phyloP scores from a whole-genome alignment of 2,329 filamentous ascomycete species.

The Ophiostoma angusticollis region DNA sequence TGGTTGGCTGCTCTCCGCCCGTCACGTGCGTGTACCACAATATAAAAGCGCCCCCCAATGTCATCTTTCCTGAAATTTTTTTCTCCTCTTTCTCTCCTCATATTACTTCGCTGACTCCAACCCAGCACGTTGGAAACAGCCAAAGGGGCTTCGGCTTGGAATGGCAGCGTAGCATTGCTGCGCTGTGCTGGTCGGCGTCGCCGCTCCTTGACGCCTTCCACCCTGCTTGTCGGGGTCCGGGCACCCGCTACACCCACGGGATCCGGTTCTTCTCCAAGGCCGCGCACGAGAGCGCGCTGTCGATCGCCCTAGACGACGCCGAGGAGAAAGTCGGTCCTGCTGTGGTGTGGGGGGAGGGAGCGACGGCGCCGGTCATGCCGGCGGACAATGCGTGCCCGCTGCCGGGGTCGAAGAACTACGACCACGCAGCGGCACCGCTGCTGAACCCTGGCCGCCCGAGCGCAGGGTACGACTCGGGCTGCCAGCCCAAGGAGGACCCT shows the following conservation, averaged over 20 bases:
- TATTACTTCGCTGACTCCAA: neutral
- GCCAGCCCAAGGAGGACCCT: no score
- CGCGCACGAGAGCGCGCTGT: neutral
- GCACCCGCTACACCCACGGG: neutral
- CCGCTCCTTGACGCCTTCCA: conserved; percentile 7
- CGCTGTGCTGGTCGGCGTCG: conserved; percentile 2
- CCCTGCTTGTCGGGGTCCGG: neutral
- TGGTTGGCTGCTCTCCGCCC: no score
- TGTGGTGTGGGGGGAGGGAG: no score
- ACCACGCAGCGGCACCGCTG: no score
- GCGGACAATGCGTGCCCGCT: no score
- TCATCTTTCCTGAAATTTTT: no score
- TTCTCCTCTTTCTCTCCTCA: neutral
- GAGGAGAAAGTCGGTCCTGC: no score
- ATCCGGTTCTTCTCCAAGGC: conserved; percentile 4
- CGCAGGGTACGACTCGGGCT: neutral
- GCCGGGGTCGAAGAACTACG: no score
- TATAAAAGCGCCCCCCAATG: no score
- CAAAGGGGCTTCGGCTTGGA: neutral
- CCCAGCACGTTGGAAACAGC: conserved; percentile 5
- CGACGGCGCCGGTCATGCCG: no score
- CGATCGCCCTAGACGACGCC: no score
- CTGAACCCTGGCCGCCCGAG: neutral
- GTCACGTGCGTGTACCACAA: no score
- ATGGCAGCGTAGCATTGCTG: conserved; percentile 1